Conservation (phyloP, 2,329 filamentous ascomycete genomes). For the Capronia epimyces region DNA sequence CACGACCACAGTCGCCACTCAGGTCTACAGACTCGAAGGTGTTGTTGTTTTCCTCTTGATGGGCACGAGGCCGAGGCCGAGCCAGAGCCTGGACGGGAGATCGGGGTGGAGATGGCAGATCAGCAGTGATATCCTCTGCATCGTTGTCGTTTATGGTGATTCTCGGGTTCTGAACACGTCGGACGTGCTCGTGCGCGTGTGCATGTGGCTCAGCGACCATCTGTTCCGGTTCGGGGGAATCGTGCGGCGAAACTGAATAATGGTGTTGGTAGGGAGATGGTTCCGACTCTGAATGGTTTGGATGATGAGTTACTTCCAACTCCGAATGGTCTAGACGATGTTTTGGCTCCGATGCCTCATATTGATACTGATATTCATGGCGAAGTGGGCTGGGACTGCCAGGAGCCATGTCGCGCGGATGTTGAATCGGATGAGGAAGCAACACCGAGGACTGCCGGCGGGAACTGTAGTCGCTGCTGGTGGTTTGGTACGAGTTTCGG, state of each 20-base stretch:
- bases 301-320: too few species aligned
- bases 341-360: too few species aligned
- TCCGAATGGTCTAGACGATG: too few species aligned
- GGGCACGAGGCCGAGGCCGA: too few species aligned
- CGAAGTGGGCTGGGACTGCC: slow-evolving; percentile 7
- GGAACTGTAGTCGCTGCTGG: slow-evolving; percentile 3
- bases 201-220: too few species aligned
- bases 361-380: not conserved
- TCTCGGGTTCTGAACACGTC: not conserved
- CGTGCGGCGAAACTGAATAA: too few species aligned
- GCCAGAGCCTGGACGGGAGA: not conserved
- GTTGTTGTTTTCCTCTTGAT: not conserved
- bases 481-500: slow-evolving; percentile 12
- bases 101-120: not conserved
- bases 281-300: too few species aligned
- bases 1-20: not conserved
- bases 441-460: slow-evolving; percentile 12
- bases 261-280: not conserved
- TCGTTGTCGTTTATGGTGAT: slow-evolving; percentile 13
- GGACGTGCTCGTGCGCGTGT: not conserved
- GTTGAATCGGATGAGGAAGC: slow-evolving; percentile 11
- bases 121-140: not conserved
- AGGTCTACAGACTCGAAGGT: not conserved
- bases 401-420: not conserved
- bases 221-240: too few species aligned